Conservation (phyloP, 805 yeast genomes). For the Kurtzmaniella cleridarum region DNA sequence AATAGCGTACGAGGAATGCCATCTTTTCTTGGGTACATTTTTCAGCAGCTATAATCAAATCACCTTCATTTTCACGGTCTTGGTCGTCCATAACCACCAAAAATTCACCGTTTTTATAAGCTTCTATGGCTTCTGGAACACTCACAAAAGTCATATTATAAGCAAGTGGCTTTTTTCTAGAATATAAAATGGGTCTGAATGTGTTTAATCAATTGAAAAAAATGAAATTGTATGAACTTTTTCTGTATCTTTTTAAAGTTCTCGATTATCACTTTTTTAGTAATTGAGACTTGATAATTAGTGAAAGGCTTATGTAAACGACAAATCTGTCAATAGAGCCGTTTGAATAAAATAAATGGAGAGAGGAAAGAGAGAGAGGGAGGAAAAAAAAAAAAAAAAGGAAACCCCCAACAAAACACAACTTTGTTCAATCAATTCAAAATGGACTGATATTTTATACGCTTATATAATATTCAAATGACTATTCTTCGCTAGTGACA, state of each 20-base stretch:
- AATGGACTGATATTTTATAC: background rate
- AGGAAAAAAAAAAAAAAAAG: too few relatives aligned
- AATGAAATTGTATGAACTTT: background rate
- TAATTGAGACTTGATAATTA: background rate
- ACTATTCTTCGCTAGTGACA: background rate
- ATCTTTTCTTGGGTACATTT: slow-evolving; percentile 71
- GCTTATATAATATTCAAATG: too few relatives aligned
- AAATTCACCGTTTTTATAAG: slow-evolving; percentile 72
- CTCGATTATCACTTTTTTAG: background rate
- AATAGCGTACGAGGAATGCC: slow-evolving; percentile 88
- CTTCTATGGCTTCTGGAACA: slow-evolving; percentile 68
- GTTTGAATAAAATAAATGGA: too few relatives aligned
- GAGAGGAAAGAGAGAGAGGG: too few relatives aligned
- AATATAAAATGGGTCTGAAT: background rate
- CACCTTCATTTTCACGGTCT: slow-evolving; percentile 96
- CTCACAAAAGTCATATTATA: slow-evolving; percentile 35
- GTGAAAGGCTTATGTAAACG: background rate
- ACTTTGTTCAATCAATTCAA: background rate
- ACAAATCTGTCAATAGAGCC: background rate
- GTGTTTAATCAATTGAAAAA: background rate
- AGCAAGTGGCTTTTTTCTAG: background rate
- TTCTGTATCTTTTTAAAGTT: too few relatives aligned
- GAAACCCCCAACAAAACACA: too few relatives aligned
- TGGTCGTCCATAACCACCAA: slow-evolving; percentile 97
- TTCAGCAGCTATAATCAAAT: slow-evolving; percentile 89